These are phyloP conservation scores for Begonia masoniana DNA, from an alignment of 306 rosid species.

Conservation along the genomic window DNA sequence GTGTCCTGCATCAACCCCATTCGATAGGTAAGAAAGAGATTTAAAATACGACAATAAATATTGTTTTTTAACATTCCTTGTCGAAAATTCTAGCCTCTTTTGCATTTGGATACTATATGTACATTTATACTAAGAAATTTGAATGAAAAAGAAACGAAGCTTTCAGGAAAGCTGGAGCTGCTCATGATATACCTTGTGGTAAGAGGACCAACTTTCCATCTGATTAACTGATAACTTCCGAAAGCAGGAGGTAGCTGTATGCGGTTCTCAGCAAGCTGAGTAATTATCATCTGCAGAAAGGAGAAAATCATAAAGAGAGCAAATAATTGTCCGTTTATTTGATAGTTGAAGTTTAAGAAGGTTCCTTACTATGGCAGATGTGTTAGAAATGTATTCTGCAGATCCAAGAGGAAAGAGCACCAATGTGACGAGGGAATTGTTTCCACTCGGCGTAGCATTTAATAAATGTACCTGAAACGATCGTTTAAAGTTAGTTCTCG, in stretches of 20 bases:
- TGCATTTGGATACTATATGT: no score
- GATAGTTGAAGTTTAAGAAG: background rate
- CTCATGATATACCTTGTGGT: slow-evolving; percentile 30
- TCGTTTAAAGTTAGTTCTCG: background rate
- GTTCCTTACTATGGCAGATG: slow-evolving; percentile 54
- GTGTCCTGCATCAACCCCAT: slow-evolving; percentile 36
- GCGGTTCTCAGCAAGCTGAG: slow-evolving; percentile 50
- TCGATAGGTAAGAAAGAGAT: background rate
- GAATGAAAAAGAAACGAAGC: no score
- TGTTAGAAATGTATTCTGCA: slow-evolving; percentile 42
- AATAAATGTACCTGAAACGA: slow-evolving; percentile 50
- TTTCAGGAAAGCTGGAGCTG: no score
- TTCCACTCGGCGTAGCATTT: slow-evolving; percentile 39
- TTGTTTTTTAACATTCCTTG: background rate
- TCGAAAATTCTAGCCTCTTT: background rate
- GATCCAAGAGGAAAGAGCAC: slow-evolving; percentile 47
- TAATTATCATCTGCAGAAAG: slow-evolving; percentile 46
- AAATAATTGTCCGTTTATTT: slow-evolving; percentile 1
- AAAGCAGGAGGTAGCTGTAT: slow-evolving; percentile 57
- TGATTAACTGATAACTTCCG: slow-evolving; percentile 51
- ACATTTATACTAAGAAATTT: no score
- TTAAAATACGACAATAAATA: background rate
- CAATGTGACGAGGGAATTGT: slow-evolving; percentile 51
- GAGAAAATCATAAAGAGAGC: slow-evolving; percentile 15
- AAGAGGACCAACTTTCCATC: slow-evolving; percentile 51